Evolutionary conservation across 2,329 filamentous ascomycete genomes (phyloP).

Genomic region (Nothopassalora personata): DNA sequence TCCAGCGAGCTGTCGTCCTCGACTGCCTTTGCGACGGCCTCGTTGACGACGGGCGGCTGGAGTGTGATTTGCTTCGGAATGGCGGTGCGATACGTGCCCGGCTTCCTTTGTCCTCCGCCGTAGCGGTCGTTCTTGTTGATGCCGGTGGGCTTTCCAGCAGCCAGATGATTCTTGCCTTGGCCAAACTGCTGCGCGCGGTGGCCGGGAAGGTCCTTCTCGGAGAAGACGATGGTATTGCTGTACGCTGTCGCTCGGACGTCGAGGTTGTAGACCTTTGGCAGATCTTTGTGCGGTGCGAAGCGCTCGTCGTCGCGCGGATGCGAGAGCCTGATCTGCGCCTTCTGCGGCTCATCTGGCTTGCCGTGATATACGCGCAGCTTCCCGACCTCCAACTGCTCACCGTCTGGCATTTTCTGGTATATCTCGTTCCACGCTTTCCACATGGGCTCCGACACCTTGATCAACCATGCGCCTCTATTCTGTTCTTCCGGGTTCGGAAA

Average conservation of each 20-base stretch:
- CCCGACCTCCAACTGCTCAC: constrained; percentile 64
- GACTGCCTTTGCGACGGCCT: constrained; percentile 65
- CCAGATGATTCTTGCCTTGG: constrained; percentile 14
- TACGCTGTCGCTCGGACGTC: constrained; percentile 63
- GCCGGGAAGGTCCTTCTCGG: constrained; percentile 84
- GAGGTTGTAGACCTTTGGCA: constrained; percentile 87
- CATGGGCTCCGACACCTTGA: constrained; percentile 71
- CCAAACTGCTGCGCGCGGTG: constrained; percentile 18
- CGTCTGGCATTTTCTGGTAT: constrained; percentile 59
- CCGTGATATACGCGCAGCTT: constrained; percentile 53
- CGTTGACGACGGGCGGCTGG: constrained; percentile 66
- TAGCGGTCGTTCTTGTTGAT: constrained; percentile 21
- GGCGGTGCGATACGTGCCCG: constrained; percentile 27
- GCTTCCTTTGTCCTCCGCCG: constrained; percentile 15
- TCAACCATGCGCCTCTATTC: constrained; percentile 53
- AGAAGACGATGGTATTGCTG: constrained; percentile 85
- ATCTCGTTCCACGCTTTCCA: constrained; percentile 74
- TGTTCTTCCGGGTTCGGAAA: constrained; percentile 20
- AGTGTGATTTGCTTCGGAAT: constrained; percentile 70
- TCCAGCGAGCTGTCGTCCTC: constrained; percentile 64
- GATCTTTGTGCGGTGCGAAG: constrained; percentile 60
- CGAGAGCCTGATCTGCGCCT: constrained; percentile 65
- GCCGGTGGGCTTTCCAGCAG: constrained; percentile 17
- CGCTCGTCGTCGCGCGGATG: constrained; percentile 36
- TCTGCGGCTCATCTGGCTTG: constrained; percentile 21